Evolutionary conservation across 2,329 filamentous ascomycete species (phyloP), one percentile per base, ranked within the genome.

Genomic region (Neonectria faginata): DNA sequence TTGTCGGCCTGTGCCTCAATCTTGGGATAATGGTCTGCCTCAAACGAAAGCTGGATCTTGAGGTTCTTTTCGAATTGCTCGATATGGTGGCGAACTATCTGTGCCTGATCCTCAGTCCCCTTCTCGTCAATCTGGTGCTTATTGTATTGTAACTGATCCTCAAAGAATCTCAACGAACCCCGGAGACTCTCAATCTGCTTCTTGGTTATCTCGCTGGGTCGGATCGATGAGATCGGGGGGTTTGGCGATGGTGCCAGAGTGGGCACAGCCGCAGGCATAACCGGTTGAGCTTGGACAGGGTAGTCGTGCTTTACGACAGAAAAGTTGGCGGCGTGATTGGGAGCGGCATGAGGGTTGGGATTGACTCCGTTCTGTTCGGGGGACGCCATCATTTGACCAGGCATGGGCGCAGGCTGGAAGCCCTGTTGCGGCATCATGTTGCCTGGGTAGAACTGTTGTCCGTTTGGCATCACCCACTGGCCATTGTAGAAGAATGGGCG

Each of bases 71-170:
- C 84, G 62, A 89, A 88, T 47, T 83, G 79, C 27, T 78, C 74
- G 60, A 89, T 83, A 33, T 82, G 81, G 22, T 79, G 75, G n/a
- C 79, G 76, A 62, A 87, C 73, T 39, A 78, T 73, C 39, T 78
- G 72, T 3, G 79, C 81, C 47, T 82, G 80, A 27, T 77, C 71
- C 64, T 84, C 80, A 74, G 87, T 83, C 36, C 80, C 76, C 65
- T 80, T 82, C 68, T 87, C 86, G 62, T 90, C 87, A 66, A 89
- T 87, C 68, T 89, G 87, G 66, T 89, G 86, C 67, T 83, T 85
- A 72, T 90, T 89, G 79, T 86, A 88, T 57, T 84, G 82, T 48
- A 90, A 75, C 68, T 90, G 87, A 64, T 87, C 84, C 66, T 89
- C 84, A 44, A 85, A 80, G 62, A 85, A 84, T 70, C 84, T 86